These are phyloP conservation scores for Lichtheimia ramosa DNA, from an alignment of 371 early-diverging fungal species.

Conservation along the genomic window DNA sequence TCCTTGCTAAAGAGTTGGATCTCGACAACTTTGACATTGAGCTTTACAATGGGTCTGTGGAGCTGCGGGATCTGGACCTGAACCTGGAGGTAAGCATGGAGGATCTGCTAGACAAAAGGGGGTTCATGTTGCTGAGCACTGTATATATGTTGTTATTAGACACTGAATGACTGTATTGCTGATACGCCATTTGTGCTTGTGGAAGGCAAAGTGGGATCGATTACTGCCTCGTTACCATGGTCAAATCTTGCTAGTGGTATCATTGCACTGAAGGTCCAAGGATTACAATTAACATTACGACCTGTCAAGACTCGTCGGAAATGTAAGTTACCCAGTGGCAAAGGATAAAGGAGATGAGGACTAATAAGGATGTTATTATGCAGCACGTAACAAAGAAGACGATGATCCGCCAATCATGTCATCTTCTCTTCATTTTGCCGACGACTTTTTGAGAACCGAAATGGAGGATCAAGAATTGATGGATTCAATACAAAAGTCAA, in stretches of 20 bases:
- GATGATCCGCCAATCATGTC: conserved; percentile 74
- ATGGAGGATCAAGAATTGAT: conserved; percentile 57
- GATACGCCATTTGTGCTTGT: conserved; percentile 71
- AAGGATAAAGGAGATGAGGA: not conserved
- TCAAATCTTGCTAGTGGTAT: conserved; percentile 78
- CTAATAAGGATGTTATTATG: not conserved
- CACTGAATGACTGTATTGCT: conserved; percentile 67
- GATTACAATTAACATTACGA: conserved; percentile 61
- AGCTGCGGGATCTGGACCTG: conserved; percentile 77
- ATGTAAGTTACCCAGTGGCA: conserved; percentile 16
- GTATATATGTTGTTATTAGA: conserved; percentile 34
- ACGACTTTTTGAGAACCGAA: conserved; percentile 78
- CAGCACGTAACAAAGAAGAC: conserved; percentile 27
- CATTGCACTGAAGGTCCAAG: conserved; percentile 75
- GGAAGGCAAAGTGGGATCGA: conserved; percentile 68
- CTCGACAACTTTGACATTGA: conserved; percentile 86
- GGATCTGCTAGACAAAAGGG: not conserved
- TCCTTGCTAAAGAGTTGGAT: conserved; percentile 78
- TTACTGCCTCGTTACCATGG: conserved; percentile 83
- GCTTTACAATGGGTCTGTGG: conserved; percentile 78
- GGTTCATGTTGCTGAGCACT: not conserved
- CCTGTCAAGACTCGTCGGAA: conserved; percentile 46
- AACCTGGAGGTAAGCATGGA: conserved; percentile 67
- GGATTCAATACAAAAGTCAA: conserved; percentile 58
- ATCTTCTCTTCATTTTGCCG: conserved; percentile 87